phyloP scores from a whole-genome alignment of 345 rosid species.

The Atalantia buxifolia region DNA sequence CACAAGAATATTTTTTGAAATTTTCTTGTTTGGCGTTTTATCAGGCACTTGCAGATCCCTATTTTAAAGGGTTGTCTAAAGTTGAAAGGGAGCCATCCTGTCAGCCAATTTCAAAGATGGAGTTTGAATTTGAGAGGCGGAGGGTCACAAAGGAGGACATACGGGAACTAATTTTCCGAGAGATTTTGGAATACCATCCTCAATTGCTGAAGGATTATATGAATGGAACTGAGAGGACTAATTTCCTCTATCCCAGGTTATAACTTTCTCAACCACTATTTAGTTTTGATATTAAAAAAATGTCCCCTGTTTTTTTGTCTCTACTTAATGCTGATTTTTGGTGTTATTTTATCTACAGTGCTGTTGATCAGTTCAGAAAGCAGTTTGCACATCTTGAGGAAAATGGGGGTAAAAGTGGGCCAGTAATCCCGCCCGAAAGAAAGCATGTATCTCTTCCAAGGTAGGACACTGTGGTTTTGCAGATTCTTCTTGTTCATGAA shows the following conservation, averaged over 20 bases:
- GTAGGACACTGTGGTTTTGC: conserved; percentile 27
- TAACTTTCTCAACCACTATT: conserved; percentile 9
- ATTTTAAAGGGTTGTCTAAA: conserved; percentile 84
- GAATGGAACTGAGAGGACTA: conserved; percentile 83
- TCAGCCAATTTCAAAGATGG: conserved; percentile 94
- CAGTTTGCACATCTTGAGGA: conserved; percentile 95
- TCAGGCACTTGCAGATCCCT: conserved; percentile 89
- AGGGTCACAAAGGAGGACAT: conserved; percentile 91
- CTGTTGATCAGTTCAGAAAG: conserved; percentile 86
- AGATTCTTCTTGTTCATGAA: background rate
- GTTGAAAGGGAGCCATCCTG: conserved; percentile 95
- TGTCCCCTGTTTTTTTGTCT: conserved; percentile 5
- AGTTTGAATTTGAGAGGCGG: conserved; percentile 93
- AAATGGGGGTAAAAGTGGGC: conserved; percentile 65
- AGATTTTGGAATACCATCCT: conserved; percentile 94
- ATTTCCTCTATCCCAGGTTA: conserved; percentile 94
- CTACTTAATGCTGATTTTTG: conserved; percentile 7
- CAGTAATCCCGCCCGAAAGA: conserved; percentile 71
- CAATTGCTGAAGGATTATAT: conserved; percentile 79
- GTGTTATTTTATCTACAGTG: conserved; percentile 45
- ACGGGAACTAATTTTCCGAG: conserved; percentile 77
- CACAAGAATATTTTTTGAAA: background rate
- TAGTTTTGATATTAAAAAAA: background rate
- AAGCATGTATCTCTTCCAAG: conserved; percentile 90
- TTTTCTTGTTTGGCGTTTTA: conserved; percentile 10